Percentiles rank a stretch among this genome's conserved stretches.
Conservation (phyloP, 441 rosid species). For the Adansonia madagascariensis region DNA sequence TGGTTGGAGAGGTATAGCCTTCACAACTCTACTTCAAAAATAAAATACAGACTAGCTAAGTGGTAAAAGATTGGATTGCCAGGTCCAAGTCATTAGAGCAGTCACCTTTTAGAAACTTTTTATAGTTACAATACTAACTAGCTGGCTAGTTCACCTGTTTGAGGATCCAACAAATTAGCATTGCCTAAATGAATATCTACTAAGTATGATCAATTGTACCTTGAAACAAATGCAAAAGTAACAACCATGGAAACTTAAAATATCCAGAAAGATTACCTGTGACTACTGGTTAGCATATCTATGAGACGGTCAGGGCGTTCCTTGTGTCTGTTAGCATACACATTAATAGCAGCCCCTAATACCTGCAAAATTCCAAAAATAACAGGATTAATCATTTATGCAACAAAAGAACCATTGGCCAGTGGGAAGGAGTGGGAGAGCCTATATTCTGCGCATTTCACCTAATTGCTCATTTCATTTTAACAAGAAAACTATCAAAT, state of each 20-base stretch:
- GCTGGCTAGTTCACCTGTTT: constrained; percentile 7
- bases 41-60: neutral
- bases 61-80: constrained; percentile 14
- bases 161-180: constrained; percentile 12
- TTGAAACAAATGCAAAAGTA: neutral
- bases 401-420: constrained; percentile 21
- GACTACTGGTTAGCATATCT: constrained; percentile 96
- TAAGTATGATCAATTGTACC: neutral
- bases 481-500: constrained; percentile 9
- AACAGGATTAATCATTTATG: constrained; percentile 20
- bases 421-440: neutral
- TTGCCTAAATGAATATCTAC: neutral
- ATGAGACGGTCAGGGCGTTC: constrained; percentile 98
- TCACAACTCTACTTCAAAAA: neutral
- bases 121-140: neutral
- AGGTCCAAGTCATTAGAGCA: neutral
- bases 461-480: constrained; percentile 2
- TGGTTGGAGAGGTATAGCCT: neutral
- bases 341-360: constrained; percentile 93
- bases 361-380: constrained; percentile 55
- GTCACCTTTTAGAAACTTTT: neutral
- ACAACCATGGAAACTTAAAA: constrained; percentile 14
- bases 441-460: neutral
- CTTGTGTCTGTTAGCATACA: constrained; percentile 94
- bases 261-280: constrained; percentile 54